These are phyloP conservation scores for Diaporthe batatas DNA, from an alignment of 2,329 filamentous ascomycete species.

Conservation along the genomic window DNA sequence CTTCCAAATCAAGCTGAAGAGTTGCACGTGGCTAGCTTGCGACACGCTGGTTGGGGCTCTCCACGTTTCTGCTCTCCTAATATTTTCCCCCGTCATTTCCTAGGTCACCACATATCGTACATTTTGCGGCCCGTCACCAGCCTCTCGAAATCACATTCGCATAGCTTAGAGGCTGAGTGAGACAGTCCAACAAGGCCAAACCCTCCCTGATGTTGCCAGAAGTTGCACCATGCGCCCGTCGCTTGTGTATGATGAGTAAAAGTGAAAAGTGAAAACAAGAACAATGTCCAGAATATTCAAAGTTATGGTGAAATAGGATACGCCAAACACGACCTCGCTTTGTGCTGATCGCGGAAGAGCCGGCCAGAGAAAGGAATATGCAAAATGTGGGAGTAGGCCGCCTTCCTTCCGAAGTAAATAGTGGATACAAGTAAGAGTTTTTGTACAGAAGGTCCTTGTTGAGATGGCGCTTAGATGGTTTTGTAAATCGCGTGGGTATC, in stretches of 20 bases:
- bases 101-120: conserved; percentile 25
- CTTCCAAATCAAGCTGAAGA: not conserved
- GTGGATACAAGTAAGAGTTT: not conserved
- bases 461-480: conserved; percentile 5
- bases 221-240: conserved; percentile 37
- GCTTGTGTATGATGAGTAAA: conserved; percentile 35
- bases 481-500: conserved; percentile 14
- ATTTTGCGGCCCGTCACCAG: not conserved
- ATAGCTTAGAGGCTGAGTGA: not conserved
- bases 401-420: not conserved
- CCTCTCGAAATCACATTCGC: not conserved
- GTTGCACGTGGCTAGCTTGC: conserved; percentile 7
- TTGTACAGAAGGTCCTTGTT: not conserved
- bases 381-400: not conserved
- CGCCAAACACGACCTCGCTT: conserved; percentile 21
- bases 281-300: not conserved
- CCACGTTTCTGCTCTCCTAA: not conserved
- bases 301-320: not conserved
- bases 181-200: not conserved
- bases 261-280: not conserved
- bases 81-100: not conserved
- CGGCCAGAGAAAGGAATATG: not conserved
- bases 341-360: conserved; percentile 13
- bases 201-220: conserved; percentile 5
- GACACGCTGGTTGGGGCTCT: conserved; percentile 3